phyloP scores from a whole-genome alignment of 352 stramenopile genomes.

The Phytophthora pinifolia region DNA sequence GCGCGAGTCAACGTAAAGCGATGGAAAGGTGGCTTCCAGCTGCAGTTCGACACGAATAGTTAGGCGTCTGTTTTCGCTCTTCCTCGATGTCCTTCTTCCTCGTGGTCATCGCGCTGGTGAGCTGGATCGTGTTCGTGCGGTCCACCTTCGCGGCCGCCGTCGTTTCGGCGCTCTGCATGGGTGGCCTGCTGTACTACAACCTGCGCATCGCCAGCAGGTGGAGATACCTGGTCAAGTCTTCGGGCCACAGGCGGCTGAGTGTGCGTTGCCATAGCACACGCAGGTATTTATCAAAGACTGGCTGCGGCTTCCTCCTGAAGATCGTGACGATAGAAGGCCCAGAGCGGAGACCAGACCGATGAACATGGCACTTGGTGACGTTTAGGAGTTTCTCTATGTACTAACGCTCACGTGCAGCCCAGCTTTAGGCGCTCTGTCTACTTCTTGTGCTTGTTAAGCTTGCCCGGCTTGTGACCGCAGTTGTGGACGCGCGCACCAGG shows the following conservation, averaged over 20 bases:
- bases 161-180: conserved; percentile 53
- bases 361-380: conserved; percentile 21
- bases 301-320: neutral
- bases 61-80: too few species aligned
- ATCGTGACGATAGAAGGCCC: neutral
- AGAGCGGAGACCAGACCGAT: neutral
- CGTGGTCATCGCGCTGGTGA: conserved; percentile 49
- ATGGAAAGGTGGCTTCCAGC: too few species aligned
- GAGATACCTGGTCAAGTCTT: conserved; percentile 71
- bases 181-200: conserved; percentile 64
- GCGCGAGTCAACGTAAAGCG: too few species aligned
- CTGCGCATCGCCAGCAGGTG: conserved; percentile 67
- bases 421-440: too few species aligned
- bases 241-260: conserved; percentile 25
- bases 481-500: conserved; percentile 53
- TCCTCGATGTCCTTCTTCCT: conserved; percentile 71
- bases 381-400: conserved; percentile 29
- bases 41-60: too few species aligned
- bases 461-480: conserved; percentile 26
- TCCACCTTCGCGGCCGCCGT: conserved; percentile 37
- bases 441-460: conserved; percentile 23
- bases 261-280: conserved; percentile 17
- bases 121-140: conserved; percentile 62
- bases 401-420: conserved; percentile 12
- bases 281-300: conserved; percentile 15